Evolutionary conservation across 2,329 filamentous ascomycete genomes (phyloP).

Genomic region (Penicillium sclerotiorum): DNA sequence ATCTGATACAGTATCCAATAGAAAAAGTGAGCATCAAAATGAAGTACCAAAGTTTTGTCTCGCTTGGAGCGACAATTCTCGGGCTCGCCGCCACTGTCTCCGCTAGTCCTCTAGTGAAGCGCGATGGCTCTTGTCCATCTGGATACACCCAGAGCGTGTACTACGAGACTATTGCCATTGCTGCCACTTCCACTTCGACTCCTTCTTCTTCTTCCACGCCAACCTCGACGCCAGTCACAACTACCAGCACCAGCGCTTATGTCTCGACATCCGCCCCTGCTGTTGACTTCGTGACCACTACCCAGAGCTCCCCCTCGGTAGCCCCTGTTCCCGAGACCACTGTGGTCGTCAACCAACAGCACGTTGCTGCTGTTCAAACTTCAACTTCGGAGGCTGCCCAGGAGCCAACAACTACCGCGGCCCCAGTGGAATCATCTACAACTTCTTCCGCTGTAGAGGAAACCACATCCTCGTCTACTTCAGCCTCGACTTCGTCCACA

Average conservation of each 20-base stretch:
- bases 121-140: constrained; percentile 27
- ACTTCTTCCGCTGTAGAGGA: constrained; percentile 2
- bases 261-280: not conserved
- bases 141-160: constrained; percentile 31
- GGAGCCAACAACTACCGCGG: not conserved
- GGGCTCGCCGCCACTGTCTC: constrained; percentile 28
- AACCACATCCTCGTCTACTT: constrained; percentile 4
- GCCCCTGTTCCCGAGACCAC: constrained; percentile 5
- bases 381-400: not conserved
- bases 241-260: not conserved
- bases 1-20: not conserved
- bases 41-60: constrained; percentile 30
- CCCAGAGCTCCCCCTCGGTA: not conserved
- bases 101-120: constrained; percentile 22
- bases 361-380: not conserved
- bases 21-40: constrained; percentile 16
- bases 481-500: not conserved
- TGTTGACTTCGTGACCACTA: not conserved
- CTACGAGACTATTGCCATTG: constrained; percentile 28
- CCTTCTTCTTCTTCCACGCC: constrained; percentile 1
- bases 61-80: constrained; percentile 26
- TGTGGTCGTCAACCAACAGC: not conserved
- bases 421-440: not conserved
- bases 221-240: too few relatives aligned
- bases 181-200: constrained; percentile 1